phyloP scores from a whole-genome alignment of 768 basidiomycete genomes.

The Rhodosporidiobolus odoratus region DNA sequence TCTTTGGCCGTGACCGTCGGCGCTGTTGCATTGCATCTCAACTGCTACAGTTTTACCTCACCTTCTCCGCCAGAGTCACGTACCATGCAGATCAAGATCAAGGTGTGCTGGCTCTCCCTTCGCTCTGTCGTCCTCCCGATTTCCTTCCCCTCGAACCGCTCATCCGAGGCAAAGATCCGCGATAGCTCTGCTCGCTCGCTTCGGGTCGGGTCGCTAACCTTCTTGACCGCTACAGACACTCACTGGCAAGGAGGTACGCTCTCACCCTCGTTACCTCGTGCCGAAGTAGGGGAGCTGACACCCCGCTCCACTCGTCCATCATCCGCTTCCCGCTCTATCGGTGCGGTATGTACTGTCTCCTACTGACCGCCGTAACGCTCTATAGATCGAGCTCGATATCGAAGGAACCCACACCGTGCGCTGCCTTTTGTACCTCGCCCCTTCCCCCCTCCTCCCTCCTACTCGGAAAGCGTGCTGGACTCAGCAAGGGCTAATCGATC shows the following conservation, averaged over 20 bases:
- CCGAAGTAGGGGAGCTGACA: background rate
- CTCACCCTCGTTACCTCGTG: slow-evolving; percentile 14
- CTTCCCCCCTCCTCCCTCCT: background rate
- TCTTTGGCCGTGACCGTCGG: no score
- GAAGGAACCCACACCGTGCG: slow-evolving; percentile 25
- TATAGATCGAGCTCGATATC: slow-evolving; percentile 21
- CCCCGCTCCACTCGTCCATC: background rate
- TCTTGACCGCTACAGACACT: slow-evolving; percentile 59
- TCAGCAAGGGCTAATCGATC: background rate
- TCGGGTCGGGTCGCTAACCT: slow-evolving; percentile 1
- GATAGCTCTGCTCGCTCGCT: background rate
- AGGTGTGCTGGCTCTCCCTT: slow-evolving; percentile 52
- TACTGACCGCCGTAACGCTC: background rate
- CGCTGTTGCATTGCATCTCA: no score
- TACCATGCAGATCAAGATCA: slow-evolving; percentile 90
- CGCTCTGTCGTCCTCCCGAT: slow-evolving; percentile 3
- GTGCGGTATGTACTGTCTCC: no score
- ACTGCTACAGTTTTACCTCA: no score
- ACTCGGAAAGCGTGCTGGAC: background rate
- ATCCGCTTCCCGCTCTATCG: background rate
- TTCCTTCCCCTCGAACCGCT: background rate
- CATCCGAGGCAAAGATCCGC: background rate
- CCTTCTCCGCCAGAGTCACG: no score
- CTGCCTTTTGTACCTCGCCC: background rate
- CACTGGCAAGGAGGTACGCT: slow-evolving; percentile 85